A percentile compares a stretch with the other conserved stretches of the same genome.
Conservation (phyloP, 2,329 filamentous ascomycete species). For the Ploettnerulaceae sp. region DNA sequence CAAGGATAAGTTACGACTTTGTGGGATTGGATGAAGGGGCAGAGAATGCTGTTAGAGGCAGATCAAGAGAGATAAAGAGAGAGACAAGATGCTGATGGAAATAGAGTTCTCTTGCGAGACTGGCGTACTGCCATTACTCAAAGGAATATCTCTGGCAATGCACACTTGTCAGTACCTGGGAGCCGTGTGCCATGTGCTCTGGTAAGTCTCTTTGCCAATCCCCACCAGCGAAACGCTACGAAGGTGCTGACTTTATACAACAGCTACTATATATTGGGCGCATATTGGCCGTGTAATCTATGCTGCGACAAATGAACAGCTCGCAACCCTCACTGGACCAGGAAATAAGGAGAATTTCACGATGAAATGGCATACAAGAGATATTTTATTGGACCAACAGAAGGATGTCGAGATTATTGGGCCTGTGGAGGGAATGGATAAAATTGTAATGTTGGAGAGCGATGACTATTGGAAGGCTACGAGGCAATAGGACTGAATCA, state of each 20-base stretch:
- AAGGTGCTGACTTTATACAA: background rate
- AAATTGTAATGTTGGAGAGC: constrained; percentile 41
- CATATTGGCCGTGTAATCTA: constrained; percentile 50
- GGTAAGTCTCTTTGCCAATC: constrained; percentile 17
- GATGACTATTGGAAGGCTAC: constrained; percentile 42
- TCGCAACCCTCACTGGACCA: constrained; percentile 42
- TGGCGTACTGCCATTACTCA: constrained; percentile 45
- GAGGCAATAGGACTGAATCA: constrained; percentile 10
- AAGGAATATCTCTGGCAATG: constrained; percentile 45
- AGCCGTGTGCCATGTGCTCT: constrained; percentile 51
- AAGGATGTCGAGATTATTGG: constrained; percentile 46
- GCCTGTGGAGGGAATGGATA: constrained; percentile 42
- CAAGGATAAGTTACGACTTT: no score
- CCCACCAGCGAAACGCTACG: background rate
- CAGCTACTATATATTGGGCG: constrained; percentile 45
- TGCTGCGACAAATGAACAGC: constrained; percentile 43
- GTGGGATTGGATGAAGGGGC: no score
- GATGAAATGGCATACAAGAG: constrained; percentile 44
- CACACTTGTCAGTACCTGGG: constrained; percentile 49
- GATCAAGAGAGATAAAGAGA: background rate
- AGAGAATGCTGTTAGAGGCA: no score
- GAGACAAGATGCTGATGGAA: constrained; percentile 1
- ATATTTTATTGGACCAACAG: constrained; percentile 44
- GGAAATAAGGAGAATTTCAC: constrained; percentile 50
- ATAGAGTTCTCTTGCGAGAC: constrained; percentile 40